phyloP scores from a whole-genome alignment of 352 stramenopile genomes.

The Globisporangium irregulare region DNA sequence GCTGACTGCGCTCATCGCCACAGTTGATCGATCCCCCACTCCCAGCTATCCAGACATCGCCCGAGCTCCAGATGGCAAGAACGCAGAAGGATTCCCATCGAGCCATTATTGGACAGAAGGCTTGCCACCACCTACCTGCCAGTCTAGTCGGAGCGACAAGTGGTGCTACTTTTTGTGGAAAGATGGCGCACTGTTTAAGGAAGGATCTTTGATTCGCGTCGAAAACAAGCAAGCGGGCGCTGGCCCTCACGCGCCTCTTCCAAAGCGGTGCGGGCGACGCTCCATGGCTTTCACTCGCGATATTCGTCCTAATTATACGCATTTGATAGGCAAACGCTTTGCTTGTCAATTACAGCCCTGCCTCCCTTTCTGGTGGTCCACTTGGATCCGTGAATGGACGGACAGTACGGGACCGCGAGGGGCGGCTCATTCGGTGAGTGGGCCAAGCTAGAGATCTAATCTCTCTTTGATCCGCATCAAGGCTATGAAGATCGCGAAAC shows the following conservation, averaged over 20 bases:
- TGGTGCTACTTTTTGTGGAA: background rate
- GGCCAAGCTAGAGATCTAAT: background rate
- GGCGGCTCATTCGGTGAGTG: background rate
- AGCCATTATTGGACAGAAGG: too few relatives aligned
- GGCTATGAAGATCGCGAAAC: background rate
- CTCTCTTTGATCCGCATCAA: background rate
- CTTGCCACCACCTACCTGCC: too few relatives aligned
- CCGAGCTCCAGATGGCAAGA: too few relatives aligned
- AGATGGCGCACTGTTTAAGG: background rate
- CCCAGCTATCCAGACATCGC: too few relatives aligned
- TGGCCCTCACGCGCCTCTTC: background rate
- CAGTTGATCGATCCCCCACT: too few relatives aligned
- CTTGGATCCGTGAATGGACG: background rate
- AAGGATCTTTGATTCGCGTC: background rate
- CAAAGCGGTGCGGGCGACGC: slow-evolving; percentile 1
- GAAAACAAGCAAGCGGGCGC: too few relatives aligned
- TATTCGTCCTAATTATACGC: slow-evolving; percentile 1
- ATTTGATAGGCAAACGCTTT: slow-evolving; percentile 2
- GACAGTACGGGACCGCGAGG: background rate
- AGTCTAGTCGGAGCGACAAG: background rate
- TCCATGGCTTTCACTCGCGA: slow-evolving; percentile 6
- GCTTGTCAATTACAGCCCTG: background rate
- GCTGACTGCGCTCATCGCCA: too few relatives aligned
- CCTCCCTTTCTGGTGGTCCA: background rate
- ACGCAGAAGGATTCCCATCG: too few relatives aligned